A percentile compares a stretch with the other conserved stretches of the same genome.
phyloP scores from a whole-genome alignment of 768 basidiomycete genomes.

The Xerocomellus intermedius region DNA sequence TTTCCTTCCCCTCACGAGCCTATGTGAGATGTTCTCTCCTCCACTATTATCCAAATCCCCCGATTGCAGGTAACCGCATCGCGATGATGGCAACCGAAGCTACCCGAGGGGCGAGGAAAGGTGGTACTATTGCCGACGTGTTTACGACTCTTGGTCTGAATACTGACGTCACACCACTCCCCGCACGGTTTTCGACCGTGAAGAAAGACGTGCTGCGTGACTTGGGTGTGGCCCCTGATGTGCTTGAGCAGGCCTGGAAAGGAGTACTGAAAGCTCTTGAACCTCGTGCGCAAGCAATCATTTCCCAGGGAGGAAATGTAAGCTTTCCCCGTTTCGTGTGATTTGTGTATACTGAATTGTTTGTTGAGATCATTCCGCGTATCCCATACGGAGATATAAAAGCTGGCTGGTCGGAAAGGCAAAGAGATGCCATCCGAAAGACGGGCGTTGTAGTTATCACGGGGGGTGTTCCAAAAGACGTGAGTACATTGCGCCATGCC shows the following conservation, averaged over 20 bases:
- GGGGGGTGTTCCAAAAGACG: slow-evolving; percentile 55
- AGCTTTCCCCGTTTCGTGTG: slow-evolving; percentile 5
- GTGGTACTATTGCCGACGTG: slow-evolving; percentile 45
- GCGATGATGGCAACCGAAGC: slow-evolving; percentile 13
- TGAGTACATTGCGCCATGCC: slow-evolving; percentile 24
- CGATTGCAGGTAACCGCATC: background rate
- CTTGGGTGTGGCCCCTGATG: slow-evolving; percentile 10
- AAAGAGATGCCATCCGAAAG: slow-evolving; percentile 44
- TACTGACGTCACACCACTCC: slow-evolving; percentile 41
- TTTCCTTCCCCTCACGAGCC: background rate
- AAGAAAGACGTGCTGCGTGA: slow-evolving; percentile 56
- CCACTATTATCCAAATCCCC: background rate
- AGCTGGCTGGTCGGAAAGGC: slow-evolving; percentile 45
- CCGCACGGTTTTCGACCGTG: slow-evolving; percentile 54
- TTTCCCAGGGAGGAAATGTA: slow-evolving; percentile 46
- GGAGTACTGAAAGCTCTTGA: slow-evolving; percentile 52
- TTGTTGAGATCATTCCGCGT: slow-evolving; percentile 49
- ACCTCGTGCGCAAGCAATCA: slow-evolving; percentile 46
- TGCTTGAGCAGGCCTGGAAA: slow-evolving; percentile 51
- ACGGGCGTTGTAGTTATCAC: slow-evolving; percentile 57
- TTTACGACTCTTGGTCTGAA: slow-evolving; percentile 45
- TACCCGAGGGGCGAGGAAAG: slow-evolving; percentile 17
- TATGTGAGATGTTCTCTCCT: background rate
- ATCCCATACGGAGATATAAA: slow-evolving; percentile 45
- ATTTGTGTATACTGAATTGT: background rate